Percentiles rank a stretch among this genome's conserved stretches.
Evolutionary conservation across 495 filamentous ascomycete species (phyloP).

Genomic region (Oidiodendron maius): DNA sequence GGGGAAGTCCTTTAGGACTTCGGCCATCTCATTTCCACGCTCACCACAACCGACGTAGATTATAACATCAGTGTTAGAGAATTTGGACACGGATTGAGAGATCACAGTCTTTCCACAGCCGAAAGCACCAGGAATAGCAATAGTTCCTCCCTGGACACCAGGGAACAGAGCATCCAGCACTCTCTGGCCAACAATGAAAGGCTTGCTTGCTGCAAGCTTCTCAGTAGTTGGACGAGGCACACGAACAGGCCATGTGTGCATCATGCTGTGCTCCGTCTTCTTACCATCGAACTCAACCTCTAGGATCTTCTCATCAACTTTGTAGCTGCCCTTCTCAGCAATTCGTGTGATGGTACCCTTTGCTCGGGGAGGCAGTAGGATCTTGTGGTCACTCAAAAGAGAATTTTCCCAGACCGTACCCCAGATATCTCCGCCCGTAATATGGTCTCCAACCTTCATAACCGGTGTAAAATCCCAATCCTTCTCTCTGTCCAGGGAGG

Average conservation of each 20-base stretch:
- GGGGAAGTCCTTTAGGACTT: constrained; percentile 99
- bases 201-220: constrained; percentile 78
- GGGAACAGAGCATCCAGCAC: constrained; percentile 98
- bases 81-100: constrained; percentile 95
- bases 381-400: constrained; percentile 89
- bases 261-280: constrained; percentile 89
- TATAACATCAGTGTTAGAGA: constrained; percentile 98
- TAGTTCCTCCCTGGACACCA: constrained; percentile 92
- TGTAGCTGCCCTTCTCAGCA: constrained; percentile 83
- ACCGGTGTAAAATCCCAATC: constrained; percentile 94
- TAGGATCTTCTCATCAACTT: constrained; percentile 87
- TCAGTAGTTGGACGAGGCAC: constrained; percentile 86
- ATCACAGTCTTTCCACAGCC: constrained; percentile 99
- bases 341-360: constrained; percentile 88
- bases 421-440: constrained; percentile 93
- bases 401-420: constrained; percentile 95
- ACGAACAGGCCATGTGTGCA: constrained; percentile 99
- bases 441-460: constrained; percentile 91
- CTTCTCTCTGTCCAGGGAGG: constrained; percentile 78
- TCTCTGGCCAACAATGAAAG: constrained; percentile 93
- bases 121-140: constrained; percentile 97
- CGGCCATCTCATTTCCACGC: constrained; percentile 99
- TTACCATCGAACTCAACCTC: constrained; percentile 96
- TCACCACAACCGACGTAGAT: constrained; percentile 98
- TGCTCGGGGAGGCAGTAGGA: constrained; percentile 86